A percentile compares a stretch with the other conserved stretches of the same genome.
Evolutionary conservation across 169 alveolate genomes (phyloP).

Genomic region (Babesia ovis): DNA sequence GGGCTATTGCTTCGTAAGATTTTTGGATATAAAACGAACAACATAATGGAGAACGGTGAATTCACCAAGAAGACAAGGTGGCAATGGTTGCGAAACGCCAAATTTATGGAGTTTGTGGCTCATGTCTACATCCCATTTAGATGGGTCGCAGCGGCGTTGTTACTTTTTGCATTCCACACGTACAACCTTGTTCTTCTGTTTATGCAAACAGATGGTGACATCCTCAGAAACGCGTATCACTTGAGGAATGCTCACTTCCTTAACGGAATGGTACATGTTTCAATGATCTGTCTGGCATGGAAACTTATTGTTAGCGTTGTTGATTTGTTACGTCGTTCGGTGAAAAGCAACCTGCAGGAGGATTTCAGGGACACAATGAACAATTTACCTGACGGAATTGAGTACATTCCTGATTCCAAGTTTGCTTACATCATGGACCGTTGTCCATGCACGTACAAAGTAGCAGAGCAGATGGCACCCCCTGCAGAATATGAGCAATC

Average conservation of each 20-base stretch:
- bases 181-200: not conserved
- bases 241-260: not conserved
- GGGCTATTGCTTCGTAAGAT: not conserved
- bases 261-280: conserved; percentile 1
- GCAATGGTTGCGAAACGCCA: conserved; percentile 5
- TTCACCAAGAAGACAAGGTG: not conserved
- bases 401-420: conserved; percentile 11
- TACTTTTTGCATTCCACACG: not conserved
- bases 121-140: not conserved
- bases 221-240: not conserved
- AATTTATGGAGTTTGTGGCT: not conserved
- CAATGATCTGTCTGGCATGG: conserved; percentile 11
- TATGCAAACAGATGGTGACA: not conserved
- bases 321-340: not conserved
- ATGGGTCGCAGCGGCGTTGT: not conserved
- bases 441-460: conserved; percentile 16
- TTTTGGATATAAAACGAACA: conserved; percentile 2
- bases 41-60: conserved; percentile 7
- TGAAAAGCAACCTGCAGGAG: not conserved
- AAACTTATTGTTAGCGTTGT: not conserved
- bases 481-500: conserved; percentile 11
- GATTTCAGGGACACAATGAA: not conserved
- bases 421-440: conserved; percentile 20
- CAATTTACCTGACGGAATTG: not conserved
- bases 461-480: not conserved